A percentile compares a stretch with the other conserved stretches of the same genome.
These are phyloP conservation scores for Avicennia marina DNA, from an alignment of 257 asterid genomes.

Conservation along the genomic window DNA sequence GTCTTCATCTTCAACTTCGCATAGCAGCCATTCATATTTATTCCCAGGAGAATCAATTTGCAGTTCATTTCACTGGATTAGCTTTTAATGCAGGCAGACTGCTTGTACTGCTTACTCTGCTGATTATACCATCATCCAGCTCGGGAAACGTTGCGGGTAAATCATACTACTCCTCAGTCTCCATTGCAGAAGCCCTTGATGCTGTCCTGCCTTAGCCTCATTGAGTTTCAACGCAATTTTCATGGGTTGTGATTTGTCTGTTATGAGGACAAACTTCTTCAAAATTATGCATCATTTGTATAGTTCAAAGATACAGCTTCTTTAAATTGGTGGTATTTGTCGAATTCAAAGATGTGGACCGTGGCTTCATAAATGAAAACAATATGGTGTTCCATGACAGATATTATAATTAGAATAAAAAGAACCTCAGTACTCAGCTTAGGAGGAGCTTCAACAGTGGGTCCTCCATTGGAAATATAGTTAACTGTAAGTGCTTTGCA, in stretches of 20 bases:
- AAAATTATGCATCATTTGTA: not conserved
- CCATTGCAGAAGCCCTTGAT: not conserved
- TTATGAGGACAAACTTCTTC: slow-evolving; percentile 3
- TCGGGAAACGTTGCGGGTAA: not conserved
- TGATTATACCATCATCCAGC: not conserved
- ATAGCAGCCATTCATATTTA: not conserved
- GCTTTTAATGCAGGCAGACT: slow-evolving; percentile 13
- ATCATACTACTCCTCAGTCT: not conserved
- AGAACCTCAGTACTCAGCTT: not conserved
- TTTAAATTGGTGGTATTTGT: slow-evolving; percentile 18
- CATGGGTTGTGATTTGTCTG: slow-evolving; percentile 10
- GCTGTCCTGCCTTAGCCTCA: no score
- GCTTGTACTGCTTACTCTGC: not conserved
- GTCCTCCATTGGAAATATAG: not conserved
- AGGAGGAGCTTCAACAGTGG: slow-evolving; percentile 15
- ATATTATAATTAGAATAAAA: not conserved
- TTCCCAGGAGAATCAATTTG: not conserved
- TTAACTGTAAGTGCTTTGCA: slow-evolving; percentile 19
- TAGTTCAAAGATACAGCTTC: slow-evolving; percentile 12
- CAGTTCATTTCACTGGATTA: slow-evolving; percentile 13
- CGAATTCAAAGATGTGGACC: slow-evolving; percentile 28
- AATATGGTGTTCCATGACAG: not conserved
- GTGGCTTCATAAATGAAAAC: not conserved
- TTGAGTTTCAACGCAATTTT: not conserved
- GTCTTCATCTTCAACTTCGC: not conserved